Conservation (phyloP, 768 basidiomycete species). For the Kockovaella imperatae region DNA sequence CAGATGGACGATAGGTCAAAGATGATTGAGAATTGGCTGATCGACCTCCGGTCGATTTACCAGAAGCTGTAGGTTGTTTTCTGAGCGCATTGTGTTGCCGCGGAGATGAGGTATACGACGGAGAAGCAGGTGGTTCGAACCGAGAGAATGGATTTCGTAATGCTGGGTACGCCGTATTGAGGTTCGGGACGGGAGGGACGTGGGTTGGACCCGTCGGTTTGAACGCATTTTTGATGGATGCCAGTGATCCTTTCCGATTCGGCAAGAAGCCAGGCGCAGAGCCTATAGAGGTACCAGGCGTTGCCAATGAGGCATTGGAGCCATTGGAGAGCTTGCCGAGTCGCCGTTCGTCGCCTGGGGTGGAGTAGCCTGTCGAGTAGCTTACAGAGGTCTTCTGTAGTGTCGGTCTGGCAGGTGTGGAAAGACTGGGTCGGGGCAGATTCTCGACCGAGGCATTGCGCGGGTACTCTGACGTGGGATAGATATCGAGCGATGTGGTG, state of each 20-base stretch:
- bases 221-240: constrained; percentile 35
- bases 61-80: constrained; percentile 27
- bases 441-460: constrained; percentile 13
- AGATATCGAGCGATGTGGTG: constrained; percentile 11
- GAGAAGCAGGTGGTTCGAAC: constrained; percentile 26
- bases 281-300: constrained; percentile 22
- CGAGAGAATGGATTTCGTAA: constrained; percentile 39
- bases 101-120: constrained; percentile 11
- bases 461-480: constrained; percentile 1
- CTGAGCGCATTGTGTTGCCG: constrained; percentile 4
- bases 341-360: constrained; percentile 10
- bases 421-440: constrained; percentile 2
- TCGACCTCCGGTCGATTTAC: constrained; percentile 23
- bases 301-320: constrained; percentile 24
- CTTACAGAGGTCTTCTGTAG: constrained; percentile 22
- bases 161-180: constrained; percentile 34
- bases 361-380: constrained; percentile 16
- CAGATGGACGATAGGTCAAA: constrained; percentile 25
- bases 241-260: constrained; percentile 19
- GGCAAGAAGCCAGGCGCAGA: constrained; percentile 20
- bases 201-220: constrained; percentile 9
- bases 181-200: constrained; percentile 27
- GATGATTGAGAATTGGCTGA: constrained; percentile 29
- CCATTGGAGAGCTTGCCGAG: constrained; percentile 36
- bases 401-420: constrained; percentile 19